Evolutionary conservation across 73 alveolate genomes (phyloP).

Genomic region (Tetrahymena malaccensis): DNA sequence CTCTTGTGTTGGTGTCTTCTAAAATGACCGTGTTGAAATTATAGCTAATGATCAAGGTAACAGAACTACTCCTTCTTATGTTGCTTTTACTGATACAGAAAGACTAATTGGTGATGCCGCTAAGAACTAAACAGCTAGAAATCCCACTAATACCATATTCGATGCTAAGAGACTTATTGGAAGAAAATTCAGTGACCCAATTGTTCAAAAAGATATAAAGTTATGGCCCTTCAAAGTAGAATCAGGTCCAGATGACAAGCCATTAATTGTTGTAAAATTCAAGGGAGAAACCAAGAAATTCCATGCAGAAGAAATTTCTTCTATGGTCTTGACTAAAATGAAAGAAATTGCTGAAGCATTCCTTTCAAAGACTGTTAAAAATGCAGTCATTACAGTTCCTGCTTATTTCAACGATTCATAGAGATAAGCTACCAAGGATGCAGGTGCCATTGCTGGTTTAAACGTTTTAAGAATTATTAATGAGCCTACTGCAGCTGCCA

Average conservation of each 20-base stretch:
- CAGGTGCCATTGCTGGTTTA: conserved; percentile 96
- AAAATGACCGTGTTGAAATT: conserved; percentile 78
- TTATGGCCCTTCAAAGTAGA: conserved; percentile 82
- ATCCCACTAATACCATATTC: conserved; percentile 73
- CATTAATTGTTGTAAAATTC: conserved; percentile 12
- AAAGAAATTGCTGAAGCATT: conserved; percentile 86
- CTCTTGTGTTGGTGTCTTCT: conserved; percentile 80
- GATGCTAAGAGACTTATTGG: conserved; percentile 89
- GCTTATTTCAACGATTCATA: conserved; percentile 94
- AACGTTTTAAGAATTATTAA: conserved; percentile 92
- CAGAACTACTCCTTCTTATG: conserved; percentile 91
- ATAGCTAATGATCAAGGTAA: conserved; percentile 87
- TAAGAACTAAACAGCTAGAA: conserved; percentile 52
- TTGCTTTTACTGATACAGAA: conserved; percentile 85
- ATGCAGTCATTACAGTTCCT: conserved; percentile 97
- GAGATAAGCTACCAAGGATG: conserved; percentile 97
- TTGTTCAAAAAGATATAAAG: conserved; percentile 29
- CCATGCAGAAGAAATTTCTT: conserved; percentile 90
- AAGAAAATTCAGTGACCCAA: conserved; percentile 49
- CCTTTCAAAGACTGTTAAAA: conserved; percentile 86
- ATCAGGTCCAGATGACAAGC: conserved; percentile 19
- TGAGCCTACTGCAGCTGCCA: conserved; percentile 99
- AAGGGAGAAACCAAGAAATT: conserved; percentile 66
- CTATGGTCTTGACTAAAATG: conserved; percentile 80
- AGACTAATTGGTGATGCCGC: conserved; percentile 81